Percentiles rank a stretch among this genome's conserved stretches.
Conservation (phyloP, 192 early-diverging fungal species). For the Entrophospora sp. region DNA sequence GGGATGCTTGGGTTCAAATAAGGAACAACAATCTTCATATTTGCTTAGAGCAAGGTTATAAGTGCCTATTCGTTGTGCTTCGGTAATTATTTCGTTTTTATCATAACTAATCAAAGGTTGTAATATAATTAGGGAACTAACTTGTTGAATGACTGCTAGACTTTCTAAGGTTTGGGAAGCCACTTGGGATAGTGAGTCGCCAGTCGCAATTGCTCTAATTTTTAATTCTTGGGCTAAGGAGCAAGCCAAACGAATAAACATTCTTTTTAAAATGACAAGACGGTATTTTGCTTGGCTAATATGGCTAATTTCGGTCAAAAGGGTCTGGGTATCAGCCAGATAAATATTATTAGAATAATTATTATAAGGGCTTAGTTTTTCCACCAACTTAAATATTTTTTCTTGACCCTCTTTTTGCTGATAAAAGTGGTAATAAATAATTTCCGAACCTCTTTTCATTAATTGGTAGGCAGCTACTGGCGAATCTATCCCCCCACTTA, state of each 20-base stretch:
- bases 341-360: conserved; percentile 7
- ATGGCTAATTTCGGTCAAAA: conserved; percentile 7
- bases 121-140: not conserved
- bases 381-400: conserved; percentile 1
- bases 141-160: not conserved
- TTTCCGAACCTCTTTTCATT: conserved; percentile 7
- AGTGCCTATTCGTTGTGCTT: conserved; percentile 5
- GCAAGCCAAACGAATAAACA: conserved; percentile 5
- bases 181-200: not conserved
- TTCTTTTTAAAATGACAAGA: conserved; percentile 7
- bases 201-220: not conserved
- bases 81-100: conserved; percentile 6
- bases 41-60: conserved; percentile 1
- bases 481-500: conserved; percentile 8
- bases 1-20: conserved; percentile 7
- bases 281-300: conserved; percentile 9
- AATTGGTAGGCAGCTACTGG: conserved; percentile 5
- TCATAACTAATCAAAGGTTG: not conserved
- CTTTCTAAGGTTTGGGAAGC: conserved; percentile 2
- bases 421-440: conserved; percentile 9
- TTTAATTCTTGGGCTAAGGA: conserved; percentile 1
- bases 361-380: conserved; percentile 10
- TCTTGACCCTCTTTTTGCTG: conserved; percentile 9
- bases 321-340: not conserved
- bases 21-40: conserved; percentile 3